Evolutionary conservation across 1,284 basidiomycete genomes (phyloP), one percentile per base, ranked within the genome.

Genomic region (Macrocystidia cucumis): DNA sequence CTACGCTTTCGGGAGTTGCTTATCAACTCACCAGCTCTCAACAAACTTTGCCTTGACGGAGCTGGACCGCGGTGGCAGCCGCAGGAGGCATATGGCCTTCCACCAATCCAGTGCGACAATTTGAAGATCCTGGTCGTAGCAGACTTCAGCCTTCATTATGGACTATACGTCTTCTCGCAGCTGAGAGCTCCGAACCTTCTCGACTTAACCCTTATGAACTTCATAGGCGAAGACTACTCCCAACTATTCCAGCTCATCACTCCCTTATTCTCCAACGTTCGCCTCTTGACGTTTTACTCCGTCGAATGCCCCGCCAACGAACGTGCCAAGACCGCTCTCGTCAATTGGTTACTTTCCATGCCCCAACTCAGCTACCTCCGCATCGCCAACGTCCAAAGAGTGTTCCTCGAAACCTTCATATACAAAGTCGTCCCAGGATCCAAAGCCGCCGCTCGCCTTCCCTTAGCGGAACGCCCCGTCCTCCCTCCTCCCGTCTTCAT

Each of bases 41-140:
- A 54, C 35, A 75, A 70, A 33, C 59, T 84, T 20, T 59, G 67
- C 17, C 47, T 83, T 14, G 72, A 79, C 45, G 72, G 73, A 34
- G 74, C 74, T 22, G 72, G 75, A 4, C 77, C 78, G 12, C 49
- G 52, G 29, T 59, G 56, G 42, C 45, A 52, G 19, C 47, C 47
- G 14, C 44, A 44, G 21, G 50, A 42, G 19, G 36, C 36, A 12
- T 37, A 44, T 17, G 43, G 43, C 20, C 44, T 59, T 9, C 35
- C 43, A 1, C 67, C 72, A 7, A 46, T 80, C 36, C 37, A 49
- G 2, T 62, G 79, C 30, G 59, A 56, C 5, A 44, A 59, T 21
- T 61, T 83, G 5, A 64, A 60, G 38, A 63, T 63, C 18, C 55
- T 84, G 9, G 56, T 69, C 19, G 44, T 82, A 11, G 72, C 72